These are phyloP conservation scores for Scenedesmus sp. DNA, from an alignment of 163 green algal genomes.

Conservation along the genomic window DNA sequence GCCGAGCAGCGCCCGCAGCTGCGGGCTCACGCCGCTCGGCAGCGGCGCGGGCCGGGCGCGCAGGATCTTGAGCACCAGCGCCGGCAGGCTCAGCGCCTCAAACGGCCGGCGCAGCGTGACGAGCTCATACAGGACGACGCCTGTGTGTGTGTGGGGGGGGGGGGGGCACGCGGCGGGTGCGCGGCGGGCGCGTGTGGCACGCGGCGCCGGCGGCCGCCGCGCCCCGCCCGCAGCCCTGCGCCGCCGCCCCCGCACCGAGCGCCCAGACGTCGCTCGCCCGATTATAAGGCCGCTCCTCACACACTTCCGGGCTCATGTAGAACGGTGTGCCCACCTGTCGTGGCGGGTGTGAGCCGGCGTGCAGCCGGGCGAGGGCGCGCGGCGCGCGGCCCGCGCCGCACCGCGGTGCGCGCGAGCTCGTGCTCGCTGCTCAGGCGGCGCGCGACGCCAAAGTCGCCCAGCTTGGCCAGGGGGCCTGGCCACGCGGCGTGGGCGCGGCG, in stretches of 20 bases:
- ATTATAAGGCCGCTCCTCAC: conserved; percentile 70
- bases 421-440: conserved; percentile 55
- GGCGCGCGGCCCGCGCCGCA: conserved; percentile 14
- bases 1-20: conserved; percentile 60
- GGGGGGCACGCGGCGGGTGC: no score
- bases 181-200: no score
- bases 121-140: conserved; percentile 80
- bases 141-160: no score
- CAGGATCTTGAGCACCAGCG: conserved; percentile 53
- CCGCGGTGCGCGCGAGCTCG: conserved; percentile 64
- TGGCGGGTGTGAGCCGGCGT: background rate
- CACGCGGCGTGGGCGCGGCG: no score
- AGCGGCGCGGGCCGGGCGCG: conserved; percentile 58
- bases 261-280: conserved; percentile 76
- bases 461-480: conserved; percentile 72
- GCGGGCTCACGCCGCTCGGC: conserved; percentile 60
- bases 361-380: background rate
- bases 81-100: conserved; percentile 65
- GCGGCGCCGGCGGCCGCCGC: no score
- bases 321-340: conserved; percentile 73
- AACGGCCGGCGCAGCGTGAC: conserved; percentile 74
- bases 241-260: conserved; percentile 59
- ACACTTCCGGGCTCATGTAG: conserved; percentile 61
- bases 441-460: conserved; percentile 81
- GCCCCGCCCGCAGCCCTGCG: no score